phyloP scores from a whole-genome alignment of 2,329 filamentous ascomycete genomes.

The Botrytis aclada region DNA sequence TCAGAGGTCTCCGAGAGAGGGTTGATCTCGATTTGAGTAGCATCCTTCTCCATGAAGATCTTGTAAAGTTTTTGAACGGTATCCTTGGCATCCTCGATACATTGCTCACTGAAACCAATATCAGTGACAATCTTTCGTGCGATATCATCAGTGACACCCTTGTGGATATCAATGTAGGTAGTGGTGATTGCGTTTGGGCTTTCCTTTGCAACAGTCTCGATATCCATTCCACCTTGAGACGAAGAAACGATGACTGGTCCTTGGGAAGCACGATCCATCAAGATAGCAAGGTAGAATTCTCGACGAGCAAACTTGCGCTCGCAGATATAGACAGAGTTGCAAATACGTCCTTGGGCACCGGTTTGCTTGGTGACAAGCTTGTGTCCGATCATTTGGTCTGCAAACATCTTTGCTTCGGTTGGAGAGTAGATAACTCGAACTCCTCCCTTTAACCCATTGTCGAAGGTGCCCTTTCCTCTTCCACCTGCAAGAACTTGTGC shows the following conservation, averaged over 20 bases:
- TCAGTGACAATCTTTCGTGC: constrained; percentile 84
- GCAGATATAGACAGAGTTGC: constrained; percentile 97
- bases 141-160: constrained; percentile 92
- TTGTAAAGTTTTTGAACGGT: constrained; percentile 99
- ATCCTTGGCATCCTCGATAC: constrained; percentile 89
- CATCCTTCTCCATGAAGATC: constrained; percentile 97
- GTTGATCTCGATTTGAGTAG: constrained; percentile 99
- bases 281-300: constrained; percentile 97
- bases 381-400: constrained; percentile 99
- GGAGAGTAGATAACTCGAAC: constrained; percentile 99
- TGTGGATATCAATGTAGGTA: constrained; percentile 89
- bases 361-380: constrained; percentile 99
- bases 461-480: constrained; percentile 95
- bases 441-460: constrained; percentile 98
- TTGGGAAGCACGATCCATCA: constrained; percentile 95
- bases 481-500: constrained; percentile 97
- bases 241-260: constrained; percentile 94
- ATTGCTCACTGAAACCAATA: constrained; percentile 97
- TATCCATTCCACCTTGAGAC: constrained; percentile 98
- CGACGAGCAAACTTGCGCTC: constrained; percentile 99
- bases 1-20: constrained; percentile 96
- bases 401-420: constrained; percentile 94
- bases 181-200: constrained; percentile 93
- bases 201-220: constrained; percentile 98
- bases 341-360: constrained; percentile 85